phyloP scores from a whole-genome alignment of 495 filamentous ascomycete species.

The Neurospora sp. region DNA sequence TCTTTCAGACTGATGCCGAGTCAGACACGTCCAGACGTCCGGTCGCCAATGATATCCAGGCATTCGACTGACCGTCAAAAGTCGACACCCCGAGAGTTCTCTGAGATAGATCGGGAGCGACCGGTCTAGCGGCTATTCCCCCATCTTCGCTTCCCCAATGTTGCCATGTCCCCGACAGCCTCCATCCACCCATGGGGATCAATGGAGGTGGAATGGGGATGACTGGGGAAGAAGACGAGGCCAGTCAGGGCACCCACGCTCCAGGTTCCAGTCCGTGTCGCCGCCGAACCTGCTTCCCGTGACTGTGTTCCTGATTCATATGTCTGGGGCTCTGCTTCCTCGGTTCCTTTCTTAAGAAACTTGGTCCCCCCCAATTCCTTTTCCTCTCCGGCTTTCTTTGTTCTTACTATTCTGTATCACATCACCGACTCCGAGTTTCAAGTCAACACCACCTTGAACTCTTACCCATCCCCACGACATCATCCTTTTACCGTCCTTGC shows the following conservation, averaged over 20 bases:
- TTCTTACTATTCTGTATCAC: neutral
- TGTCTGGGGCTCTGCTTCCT: neutral
- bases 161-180: neutral
- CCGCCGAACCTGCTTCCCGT: neutral
- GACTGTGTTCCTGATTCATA: neutral
- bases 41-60: neutral
- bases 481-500: neutral
- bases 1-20: neutral
- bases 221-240: neutral
- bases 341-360: neutral
- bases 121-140: slow-evolving; percentile 2
- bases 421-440: neutral
- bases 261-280: neutral
- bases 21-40: neutral
- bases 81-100: neutral
- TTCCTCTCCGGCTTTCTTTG: neutral
- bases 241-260: neutral
- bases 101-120: neutral
- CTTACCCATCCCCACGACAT: neutral
- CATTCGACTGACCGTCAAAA: neutral
- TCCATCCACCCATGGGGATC: neutral
- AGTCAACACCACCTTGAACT: neutral
- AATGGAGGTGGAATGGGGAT: neutral
- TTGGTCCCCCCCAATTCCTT: neutral
- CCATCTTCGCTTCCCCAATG: neutral